These are phyloP conservation scores for Tetragonia tetragonoides DNA, from an alignment of 148 eudicot genomes.

Conservation along the genomic window DNA sequence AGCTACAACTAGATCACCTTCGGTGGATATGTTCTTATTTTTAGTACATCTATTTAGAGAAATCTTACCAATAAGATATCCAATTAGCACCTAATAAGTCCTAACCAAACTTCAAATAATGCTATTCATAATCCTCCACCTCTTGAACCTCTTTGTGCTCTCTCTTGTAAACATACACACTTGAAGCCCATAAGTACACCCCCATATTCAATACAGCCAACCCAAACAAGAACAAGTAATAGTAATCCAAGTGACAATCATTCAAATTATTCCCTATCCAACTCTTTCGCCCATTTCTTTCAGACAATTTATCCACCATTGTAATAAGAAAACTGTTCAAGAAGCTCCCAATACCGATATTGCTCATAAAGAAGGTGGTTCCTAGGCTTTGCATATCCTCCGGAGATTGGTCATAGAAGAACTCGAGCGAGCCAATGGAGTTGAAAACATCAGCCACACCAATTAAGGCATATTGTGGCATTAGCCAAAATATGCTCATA, in stretches of 20 bases:
- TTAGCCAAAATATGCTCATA: conserved; percentile 63
- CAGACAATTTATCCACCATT: conserved; percentile 55
- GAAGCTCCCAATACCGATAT: conserved; percentile 80
- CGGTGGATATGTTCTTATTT: neutral
- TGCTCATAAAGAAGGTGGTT: conserved; percentile 80
- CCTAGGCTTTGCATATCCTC: conserved; percentile 90
- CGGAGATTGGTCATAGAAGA: conserved; percentile 88
- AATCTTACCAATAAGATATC: neutral
- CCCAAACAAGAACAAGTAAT: conserved; percentile 63
- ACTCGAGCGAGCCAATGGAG: conserved; percentile 76
- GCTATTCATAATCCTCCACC: conserved; percentile 27
- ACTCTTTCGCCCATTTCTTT: conserved; percentile 53
- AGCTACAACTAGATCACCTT: neutral
- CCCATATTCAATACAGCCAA: conserved; percentile 56
- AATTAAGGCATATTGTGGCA: conserved; percentile 78
- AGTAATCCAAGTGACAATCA: conserved; percentile 77
- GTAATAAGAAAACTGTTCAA: conserved; percentile 80
- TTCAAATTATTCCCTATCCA: conserved; percentile 90
- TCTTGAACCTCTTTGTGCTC: conserved; percentile 39
- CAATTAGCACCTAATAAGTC: neutral
- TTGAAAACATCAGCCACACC: conserved; percentile 88
- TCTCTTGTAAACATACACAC: conserved; percentile 58
- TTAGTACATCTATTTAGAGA: neutral
- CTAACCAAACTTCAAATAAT: neutral
- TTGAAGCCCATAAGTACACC: conserved; percentile 61